Evolutionary conservation across 1,284 basidiomycete species (phyloP).

Genomic region (Peniophora sp.): DNA sequence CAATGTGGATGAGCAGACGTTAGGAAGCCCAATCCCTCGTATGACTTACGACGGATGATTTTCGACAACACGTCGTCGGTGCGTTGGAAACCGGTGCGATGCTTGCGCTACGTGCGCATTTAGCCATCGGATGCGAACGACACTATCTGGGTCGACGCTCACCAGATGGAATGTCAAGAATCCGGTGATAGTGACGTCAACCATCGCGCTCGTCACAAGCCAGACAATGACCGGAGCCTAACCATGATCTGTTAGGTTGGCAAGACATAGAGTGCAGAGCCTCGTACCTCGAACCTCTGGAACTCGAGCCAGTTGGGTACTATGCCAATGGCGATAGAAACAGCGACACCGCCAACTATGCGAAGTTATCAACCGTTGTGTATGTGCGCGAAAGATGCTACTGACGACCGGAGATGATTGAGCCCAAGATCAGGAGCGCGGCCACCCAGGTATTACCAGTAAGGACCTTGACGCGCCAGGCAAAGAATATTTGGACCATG

Average conservation of each 20-base stretch:
- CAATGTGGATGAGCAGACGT: not conserved
- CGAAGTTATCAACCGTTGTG: not conserved
- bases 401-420: constrained; percentile 22
- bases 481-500: constrained; percentile 33
- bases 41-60: constrained; percentile 23
- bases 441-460: constrained; percentile 21
- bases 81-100: constrained; percentile 20
- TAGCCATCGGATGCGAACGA: not conserved
- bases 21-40: too few relatives aligned
- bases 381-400: not conserved
- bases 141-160: constrained; percentile 6
- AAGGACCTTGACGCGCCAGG: constrained; percentile 32
- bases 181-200: constrained; percentile 9
- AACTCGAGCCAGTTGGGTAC: constrained; percentile 8
- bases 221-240: constrained; percentile 11
- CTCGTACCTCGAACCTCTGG: constrained; percentile 7
- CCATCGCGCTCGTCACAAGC: constrained; percentile 11
- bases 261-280: too few relatives aligned
- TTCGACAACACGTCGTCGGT: constrained; percentile 25
- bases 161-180: constrained; percentile 12
- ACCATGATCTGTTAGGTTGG: too few relatives aligned
- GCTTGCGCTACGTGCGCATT: constrained; percentile 8
- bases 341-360: constrained; percentile 13
- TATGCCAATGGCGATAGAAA: constrained; percentile 10
- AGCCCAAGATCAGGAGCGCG: constrained; percentile 16